Conservation (phyloP, 2,329 filamentous ascomycete species). For the Botrytis fabae region DNA sequence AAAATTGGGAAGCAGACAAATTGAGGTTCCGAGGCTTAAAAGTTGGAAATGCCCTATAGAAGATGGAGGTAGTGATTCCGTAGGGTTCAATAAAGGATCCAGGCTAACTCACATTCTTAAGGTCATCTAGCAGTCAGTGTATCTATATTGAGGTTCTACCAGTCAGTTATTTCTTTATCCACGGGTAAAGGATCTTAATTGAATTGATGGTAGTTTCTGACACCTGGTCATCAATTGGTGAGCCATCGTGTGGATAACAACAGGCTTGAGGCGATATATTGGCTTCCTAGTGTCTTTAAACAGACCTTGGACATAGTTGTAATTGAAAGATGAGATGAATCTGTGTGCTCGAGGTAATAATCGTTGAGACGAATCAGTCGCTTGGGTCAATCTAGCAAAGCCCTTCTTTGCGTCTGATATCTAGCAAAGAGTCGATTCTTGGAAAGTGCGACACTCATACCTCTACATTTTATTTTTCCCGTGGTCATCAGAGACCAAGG, state of each 20-base stretch:
- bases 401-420: background rate
- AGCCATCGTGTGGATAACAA: background rate
- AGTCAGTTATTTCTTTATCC: background rate
- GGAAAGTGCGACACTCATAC: background rate
- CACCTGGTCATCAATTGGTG: background rate
- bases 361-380: background rate
- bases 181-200: background rate
- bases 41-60: background rate
- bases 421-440: background rate
- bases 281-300: background rate
- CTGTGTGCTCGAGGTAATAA: background rate
- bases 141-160: background rate
- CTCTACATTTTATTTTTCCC: too few relatives aligned
- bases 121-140: background rate
- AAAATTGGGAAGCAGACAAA: background rate
- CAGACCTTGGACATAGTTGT: background rate
- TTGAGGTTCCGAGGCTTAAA: background rate
- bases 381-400: background rate
- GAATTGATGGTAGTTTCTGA: background rate
- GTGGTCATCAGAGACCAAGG: background rate
- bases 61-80: background rate
- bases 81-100: background rate
- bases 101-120: too few relatives aligned
- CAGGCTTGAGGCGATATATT: background rate
- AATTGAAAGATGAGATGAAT: background rate